Evolutionary conservation across 2,329 filamentous ascomycete genomes (phyloP), one percentile per base, ranked within the genome.

Genomic region (Apiospora aurea): DNA sequence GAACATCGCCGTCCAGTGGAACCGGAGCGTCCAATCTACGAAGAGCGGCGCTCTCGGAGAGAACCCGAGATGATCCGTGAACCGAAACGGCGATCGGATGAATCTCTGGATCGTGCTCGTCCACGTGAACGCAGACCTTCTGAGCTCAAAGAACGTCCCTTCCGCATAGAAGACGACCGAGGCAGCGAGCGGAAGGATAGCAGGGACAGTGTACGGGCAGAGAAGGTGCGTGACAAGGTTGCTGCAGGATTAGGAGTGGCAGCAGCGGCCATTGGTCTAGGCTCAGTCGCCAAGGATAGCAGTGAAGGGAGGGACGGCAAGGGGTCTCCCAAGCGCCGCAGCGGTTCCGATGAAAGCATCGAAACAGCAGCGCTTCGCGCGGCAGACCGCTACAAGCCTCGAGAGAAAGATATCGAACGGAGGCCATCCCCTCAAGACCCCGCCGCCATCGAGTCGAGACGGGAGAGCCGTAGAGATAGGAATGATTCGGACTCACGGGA

Each of bases 231-330:
- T 49, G 87, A 89, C 67, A 88, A 86, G 73, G 79, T 87, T 34
- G 81, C 82, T 11, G 80, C 83, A 8, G 87, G 87, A 0, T 79
- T 88, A 4, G 84, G 86, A 44, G 82, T 85, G 24, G 85, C 85
- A 43, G 86, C 86, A 7, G 84, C 85, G 4, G 84, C 87, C 4
- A 81, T 88, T 24, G 86, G 85, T 46, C 80, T 87, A 14, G 78
- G 77, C 0, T 78, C 82, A 4, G 76, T 78, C 10, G 71, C 79
- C 24, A 84, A 82, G 67, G 83, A 84, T n/a, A 81, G 82, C 21
- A 79, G 83, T 5, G 83, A 83, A 41, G 81, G 79, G 11, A 79
- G 82, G 13, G 73, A 76, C 16, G 72, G 75, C 64, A 79, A 78
- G 67, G 74, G 73, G 7, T 80, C 80, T 8, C 77, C 81, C 0